Conservation (phyloP, 2,329 filamentous ascomycete species). For the Erysiphe neolycopersici region DNA sequence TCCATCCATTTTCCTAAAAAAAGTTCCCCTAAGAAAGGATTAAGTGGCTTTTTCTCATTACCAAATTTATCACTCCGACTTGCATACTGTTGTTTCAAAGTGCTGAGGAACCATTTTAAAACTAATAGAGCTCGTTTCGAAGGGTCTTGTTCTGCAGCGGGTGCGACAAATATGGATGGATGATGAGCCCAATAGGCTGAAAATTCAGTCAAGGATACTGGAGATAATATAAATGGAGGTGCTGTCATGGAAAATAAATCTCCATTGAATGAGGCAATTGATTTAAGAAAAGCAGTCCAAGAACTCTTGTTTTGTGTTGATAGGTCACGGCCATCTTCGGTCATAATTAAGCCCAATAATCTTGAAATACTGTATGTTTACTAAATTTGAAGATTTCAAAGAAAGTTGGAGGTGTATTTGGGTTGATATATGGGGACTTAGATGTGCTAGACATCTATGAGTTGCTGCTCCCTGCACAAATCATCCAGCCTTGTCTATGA, state of each 20-base stretch:
- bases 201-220: slow-evolving; percentile 55
- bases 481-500: no score
- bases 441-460: no score
- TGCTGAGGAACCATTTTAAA: slow-evolving; percentile 90
- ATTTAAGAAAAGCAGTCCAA: slow-evolving; percentile 18
- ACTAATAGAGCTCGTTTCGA: slow-evolving; percentile 64
- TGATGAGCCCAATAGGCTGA: slow-evolving; percentile 65
- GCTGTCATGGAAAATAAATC: slow-evolving; percentile 59
- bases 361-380: neutral
- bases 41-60: slow-evolving; percentile 93
- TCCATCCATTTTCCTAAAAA: slow-evolving; percentile 84
- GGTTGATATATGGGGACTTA: no score
- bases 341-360: slow-evolving; percentile 3
- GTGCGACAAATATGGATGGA: slow-evolving; percentile 52
- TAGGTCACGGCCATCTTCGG: slow-evolving; percentile 12
- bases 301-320: slow-evolving; percentile 12
- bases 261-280: slow-evolving; percentile 58
- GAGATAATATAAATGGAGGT: slow-evolving; percentile 58
- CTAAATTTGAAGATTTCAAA: neutral
- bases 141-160: slow-evolving; percentile 51
- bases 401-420: no score
- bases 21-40: slow-evolving; percentile 85
- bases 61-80: slow-evolving; percentile 51
- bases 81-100: slow-evolving; percentile 57
- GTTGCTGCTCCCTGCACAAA: no score